Conservation (phyloP, 139 green algal species). For the Trebouxia sp. region DNA sequence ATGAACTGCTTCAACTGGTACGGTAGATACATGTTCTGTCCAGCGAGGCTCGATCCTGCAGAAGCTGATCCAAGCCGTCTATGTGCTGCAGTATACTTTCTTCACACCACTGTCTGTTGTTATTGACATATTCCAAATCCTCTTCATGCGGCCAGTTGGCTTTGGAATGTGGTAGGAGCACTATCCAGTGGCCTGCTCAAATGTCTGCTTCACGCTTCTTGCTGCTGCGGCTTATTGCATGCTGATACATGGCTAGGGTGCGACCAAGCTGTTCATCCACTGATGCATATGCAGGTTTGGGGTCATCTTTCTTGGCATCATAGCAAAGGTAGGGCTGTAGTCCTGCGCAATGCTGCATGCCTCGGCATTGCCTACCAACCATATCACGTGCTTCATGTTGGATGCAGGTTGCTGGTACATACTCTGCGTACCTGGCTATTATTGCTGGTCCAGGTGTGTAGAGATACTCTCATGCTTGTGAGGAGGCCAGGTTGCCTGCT, state of each 20-base stretch:
- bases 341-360: too few species aligned
- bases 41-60: too few species aligned
- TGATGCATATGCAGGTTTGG: conserved; percentile 14
- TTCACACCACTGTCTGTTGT: conserved; percentile 28
- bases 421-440: conserved; percentile 11
- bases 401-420: conserved; percentile 1
- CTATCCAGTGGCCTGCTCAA: too few species aligned
- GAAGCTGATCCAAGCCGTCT: too few species aligned
- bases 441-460: conserved; percentile 4
- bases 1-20: conserved; percentile 30
- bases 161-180: conserved; percentile 22
- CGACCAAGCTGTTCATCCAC: too few species aligned
- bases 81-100: conserved; percentile 30
- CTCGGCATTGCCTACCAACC: too few species aligned
- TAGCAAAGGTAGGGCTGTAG: neutral
- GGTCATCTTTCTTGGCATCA: conserved; percentile 1
- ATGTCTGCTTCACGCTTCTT: too few species aligned
- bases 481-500: too few species aligned
- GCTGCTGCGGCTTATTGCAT: neutral
- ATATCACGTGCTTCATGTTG: neutral
- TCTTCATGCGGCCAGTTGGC: neutral
- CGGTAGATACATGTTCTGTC: too few species aligned
- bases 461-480: too few species aligned
- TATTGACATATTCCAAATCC: conserved; percentile 29
- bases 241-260: too few species aligned